These are phyloP conservation scores for Phytomonas sp. DNA, from an alignment of 208 protist genomes.

Conservation along the genomic window DNA sequence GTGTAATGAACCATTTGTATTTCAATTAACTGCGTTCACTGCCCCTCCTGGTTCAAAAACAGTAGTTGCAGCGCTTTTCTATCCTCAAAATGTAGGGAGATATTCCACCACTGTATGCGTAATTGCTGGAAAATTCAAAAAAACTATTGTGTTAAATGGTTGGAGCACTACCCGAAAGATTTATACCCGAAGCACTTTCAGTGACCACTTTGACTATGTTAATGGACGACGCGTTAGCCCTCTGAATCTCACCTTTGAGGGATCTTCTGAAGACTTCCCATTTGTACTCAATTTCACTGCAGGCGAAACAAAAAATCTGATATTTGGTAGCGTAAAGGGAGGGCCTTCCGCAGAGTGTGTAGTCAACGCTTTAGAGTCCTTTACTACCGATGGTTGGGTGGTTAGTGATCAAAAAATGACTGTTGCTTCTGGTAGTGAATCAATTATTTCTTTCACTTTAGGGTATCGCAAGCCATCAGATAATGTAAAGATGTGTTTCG, in stretches of 20 bases:
- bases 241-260: conserved; percentile 1
- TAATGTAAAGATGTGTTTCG: background rate
- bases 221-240: background rate
- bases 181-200: conserved; percentile 13
- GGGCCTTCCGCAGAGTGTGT: conserved; percentile 30
- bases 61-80: conserved; percentile 19
- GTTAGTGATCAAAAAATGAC: conserved; percentile 1
- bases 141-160: conserved; percentile 25
- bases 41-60: conserved; percentile 26
- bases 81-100: conserved; percentile 21
- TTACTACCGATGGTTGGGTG: conserved; percentile 29
- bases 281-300: conserved; percentile 26
- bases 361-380: conserved; percentile 33
- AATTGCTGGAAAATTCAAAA: conserved; percentile 31
- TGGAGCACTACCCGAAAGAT: conserved; percentile 19
- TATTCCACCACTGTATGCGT: conserved; percentile 14
- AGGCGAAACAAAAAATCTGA: conserved; percentile 36
- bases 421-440: conserved; percentile 5
- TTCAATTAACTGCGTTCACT: conserved; percentile 30
- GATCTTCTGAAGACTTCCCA: conserved; percentile 19
- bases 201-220: background rate
- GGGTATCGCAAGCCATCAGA: background rate
- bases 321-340: conserved; percentile 33
- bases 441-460: conserved; percentile 2
- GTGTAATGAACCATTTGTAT: conserved; percentile 19